Evolutionary conservation across 768 basidiomycete genomes (phyloP), one percentile per base, ranked within the genome.

Genomic region (Zangia roseola): DNA sequence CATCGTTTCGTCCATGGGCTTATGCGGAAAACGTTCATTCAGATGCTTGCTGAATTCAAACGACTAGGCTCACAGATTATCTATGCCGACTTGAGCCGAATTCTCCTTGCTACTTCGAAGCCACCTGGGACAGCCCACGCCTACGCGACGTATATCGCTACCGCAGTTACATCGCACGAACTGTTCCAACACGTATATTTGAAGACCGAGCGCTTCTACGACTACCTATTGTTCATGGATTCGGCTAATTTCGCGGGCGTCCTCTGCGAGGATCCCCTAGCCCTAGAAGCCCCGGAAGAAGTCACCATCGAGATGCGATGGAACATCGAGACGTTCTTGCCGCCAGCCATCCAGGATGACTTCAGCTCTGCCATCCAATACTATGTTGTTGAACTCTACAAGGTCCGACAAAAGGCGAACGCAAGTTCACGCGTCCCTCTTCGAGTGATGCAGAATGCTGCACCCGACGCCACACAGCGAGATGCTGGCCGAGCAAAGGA

Each of bases 21-120:
- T 40, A 99, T 99, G 97, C 84, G 91, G 51, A 98, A 99, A 74
- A 94, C 91, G 0, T 97, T 97, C 71, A 89, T 97, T 48, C 97
- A 98, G 69, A 77, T 99, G 54, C 78, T 98, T 19, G 94, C 95
- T 13, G 97, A 99, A 67, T 94, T 97, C 73, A 93, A 89, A 59
- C 82, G 97, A 16, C 78, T 99, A 2, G 97, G 97, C 1, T 94
- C 94, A 0, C 84, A 90, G 46, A 85, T 98, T 48, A 81, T 98
- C 25, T 92, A 94, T 54, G 95, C 94, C 21, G 93, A 98, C 67
- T 94, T 98, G 67, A 84, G 88, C 52, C 82, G 83, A 10, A 84
- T 99, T 56, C 75, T 97, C 37, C 82, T 99, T 30, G 84, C 94
- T 12, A 99, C 97, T 0, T 88, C 90, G 25, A 98, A 97, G 67